Evolutionary conservation across 208 protist genomes (phyloP), one percentile per base, ranked within the genome.

Genomic region (Blastocrithidia nonstop): DNA sequence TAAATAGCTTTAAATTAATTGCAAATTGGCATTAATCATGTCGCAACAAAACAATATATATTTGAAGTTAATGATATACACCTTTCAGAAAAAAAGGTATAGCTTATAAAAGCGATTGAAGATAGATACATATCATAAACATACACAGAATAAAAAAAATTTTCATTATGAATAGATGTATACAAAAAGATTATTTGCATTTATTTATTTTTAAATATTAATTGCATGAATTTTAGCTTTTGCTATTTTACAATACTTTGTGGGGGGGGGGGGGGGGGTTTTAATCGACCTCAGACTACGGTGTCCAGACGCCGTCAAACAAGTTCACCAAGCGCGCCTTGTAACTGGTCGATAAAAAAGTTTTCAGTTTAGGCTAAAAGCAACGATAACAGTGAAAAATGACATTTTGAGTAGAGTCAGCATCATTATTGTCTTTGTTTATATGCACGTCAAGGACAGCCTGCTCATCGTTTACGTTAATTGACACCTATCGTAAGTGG

Each of bases 321-420:
- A 91, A 45, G 9, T 62, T 47, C 20, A 91, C 63, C 15, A 62
- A 64, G 1, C 57, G 57, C 16, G 50, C 51, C 58, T 87, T 87
- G 7, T 78, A 27, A n/a, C 50, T 67, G 11, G 53, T 43, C 9
- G 49, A 36, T 0, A 69, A 66, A 17, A 63, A 42, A 24, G 54
- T 61, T 31, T 80, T 69, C 8, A 91, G 26, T 22, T 87, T 41
- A 1, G 61, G 59, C 29, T 88, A 62, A 50, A 92, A 71, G 33
- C 83, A 92, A 40, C 82, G 88, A 40, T 61, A 61, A 51, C 83
- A 92, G 53, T 92, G 77, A 57, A 88, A 71, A 9, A 61, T 48
- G 28, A 85, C 33, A 16, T 47, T 13, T 19, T 39, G 28, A 17
- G 35, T 31, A 2, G 45, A 42, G 27, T 53, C 33, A 1, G 17